A percentile compares a stretch with the other conserved stretches of the same genome.
Conservation (phyloP, 2,329 filamentous ascomycete species). For the Mariannaea sp. region DNA sequence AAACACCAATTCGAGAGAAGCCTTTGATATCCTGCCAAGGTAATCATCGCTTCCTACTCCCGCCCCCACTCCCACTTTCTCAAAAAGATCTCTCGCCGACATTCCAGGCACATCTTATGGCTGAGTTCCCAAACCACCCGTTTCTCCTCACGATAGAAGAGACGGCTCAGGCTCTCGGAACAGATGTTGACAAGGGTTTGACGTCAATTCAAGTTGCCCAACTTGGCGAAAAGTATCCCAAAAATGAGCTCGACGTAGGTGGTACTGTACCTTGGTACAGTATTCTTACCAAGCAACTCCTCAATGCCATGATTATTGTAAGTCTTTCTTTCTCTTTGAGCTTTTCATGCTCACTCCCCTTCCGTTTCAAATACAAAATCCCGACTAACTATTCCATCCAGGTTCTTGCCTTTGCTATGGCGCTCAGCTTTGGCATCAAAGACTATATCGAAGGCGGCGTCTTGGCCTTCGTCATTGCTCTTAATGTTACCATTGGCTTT, state of each 20-base stretch:
- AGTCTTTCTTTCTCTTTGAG: too few species aligned
- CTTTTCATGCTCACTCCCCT: too few species aligned
- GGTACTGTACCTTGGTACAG: conserved; percentile 72
- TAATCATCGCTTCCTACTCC: too few species aligned
- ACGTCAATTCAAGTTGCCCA: conserved; percentile 62
- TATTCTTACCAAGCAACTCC: conserved; percentile 72
- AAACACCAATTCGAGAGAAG: conserved; percentile 13
- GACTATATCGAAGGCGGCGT: conserved; percentile 72
- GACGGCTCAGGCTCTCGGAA: conserved; percentile 65
- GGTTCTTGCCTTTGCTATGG: conserved; percentile 80
- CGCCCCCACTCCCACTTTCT: not conserved
- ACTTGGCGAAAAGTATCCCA: conserved; percentile 64
- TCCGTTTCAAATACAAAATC: not conserved
- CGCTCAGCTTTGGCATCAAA: conserved; percentile 67
- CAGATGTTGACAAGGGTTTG: conserved; percentile 70
- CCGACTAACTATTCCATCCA: conserved; percentile 43
- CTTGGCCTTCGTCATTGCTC: conserved; percentile 67
- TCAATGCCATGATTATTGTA: conserved; percentile 79
- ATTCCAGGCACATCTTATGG: conserved; percentile 43
- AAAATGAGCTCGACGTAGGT: conserved; percentile 72
- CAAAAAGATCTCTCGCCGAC: conserved; percentile 17
- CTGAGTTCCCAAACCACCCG: conserved; percentile 59
- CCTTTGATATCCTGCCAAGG: too few species aligned
- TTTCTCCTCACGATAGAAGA: conserved; percentile 65
- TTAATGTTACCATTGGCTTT: conserved; percentile 73